A percentile compares a stretch with the other conserved stretches of the same genome.
These are phyloP conservation scores for Smithsoniella earleae DNA, from an alignment of 163 green algal genomes.

Conservation along the genomic window DNA sequence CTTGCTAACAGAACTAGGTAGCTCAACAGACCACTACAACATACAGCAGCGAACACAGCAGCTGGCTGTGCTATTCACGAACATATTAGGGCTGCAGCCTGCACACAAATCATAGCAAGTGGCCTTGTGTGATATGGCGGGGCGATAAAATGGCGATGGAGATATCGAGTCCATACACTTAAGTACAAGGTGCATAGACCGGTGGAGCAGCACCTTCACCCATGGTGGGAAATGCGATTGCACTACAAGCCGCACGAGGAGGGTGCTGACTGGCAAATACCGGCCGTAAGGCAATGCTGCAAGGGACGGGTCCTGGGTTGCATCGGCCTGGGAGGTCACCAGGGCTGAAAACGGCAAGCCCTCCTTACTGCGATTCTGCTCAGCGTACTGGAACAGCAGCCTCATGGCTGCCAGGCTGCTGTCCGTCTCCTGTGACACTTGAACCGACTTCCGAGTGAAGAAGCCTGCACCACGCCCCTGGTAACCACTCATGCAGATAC, in stretches of 20 bases:
- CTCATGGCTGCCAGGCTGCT: not conserved
- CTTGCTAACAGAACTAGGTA: not conserved
- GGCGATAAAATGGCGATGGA: no score
- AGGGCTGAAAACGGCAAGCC: not conserved
- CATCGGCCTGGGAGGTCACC: not conserved
- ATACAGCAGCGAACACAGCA: no score
- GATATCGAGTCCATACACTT: no score
- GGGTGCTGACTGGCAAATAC: constrained; percentile 9
- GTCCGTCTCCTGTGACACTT: not conserved
- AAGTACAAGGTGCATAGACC: no score
- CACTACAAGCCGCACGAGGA: not conserved
- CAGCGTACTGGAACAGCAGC: constrained; percentile 6
- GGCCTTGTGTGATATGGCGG: no score
- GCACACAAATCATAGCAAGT: no score
- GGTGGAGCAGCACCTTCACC: not conserved
- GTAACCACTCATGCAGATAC: no score
- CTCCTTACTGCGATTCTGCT: not conserved
- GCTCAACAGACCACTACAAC: no score
- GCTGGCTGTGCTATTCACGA: no score
- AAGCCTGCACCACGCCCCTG: constrained; percentile 25
- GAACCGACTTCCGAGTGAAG: not conserved
- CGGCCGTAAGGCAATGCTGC: constrained; percentile 8
- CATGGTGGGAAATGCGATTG: not conserved
- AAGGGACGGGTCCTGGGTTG: not conserved
- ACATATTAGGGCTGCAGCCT: no score